A percentile compares a stretch with the other conserved stretches of the same genome.
phyloP scores from a whole-genome alignment of 371 early-diverging fungal genomes.

The Mucor racemosus region DNA sequence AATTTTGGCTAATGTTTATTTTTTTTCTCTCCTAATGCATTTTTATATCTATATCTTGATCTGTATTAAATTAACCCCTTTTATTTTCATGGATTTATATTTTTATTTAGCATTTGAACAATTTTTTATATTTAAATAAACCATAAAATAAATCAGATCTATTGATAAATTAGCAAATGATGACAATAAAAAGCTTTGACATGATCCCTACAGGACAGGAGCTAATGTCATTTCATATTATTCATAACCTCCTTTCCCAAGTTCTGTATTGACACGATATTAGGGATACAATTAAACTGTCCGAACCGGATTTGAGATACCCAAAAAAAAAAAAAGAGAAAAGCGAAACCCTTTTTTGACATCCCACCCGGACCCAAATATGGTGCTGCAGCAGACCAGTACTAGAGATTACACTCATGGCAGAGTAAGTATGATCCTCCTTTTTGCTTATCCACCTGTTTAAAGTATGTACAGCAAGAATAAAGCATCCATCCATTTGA shows the following conservation, averaged over 20 bases:
- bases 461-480: slow-evolving; percentile 1
- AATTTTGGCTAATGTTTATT: not conserved
- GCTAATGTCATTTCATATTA: too few relatives aligned
- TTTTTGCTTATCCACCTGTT: slow-evolving; percentile 20
- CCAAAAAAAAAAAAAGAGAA: too few relatives aligned
- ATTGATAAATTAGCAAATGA: not conserved
- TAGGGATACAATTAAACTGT: not conserved
- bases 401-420: not conserved
- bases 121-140: not conserved
- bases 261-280: too few relatives aligned
- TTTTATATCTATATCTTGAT: slow-evolving; percentile 3
- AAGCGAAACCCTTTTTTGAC: not conserved
- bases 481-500: slow-evolving; percentile 9
- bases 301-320: slow-evolving; percentile 3
- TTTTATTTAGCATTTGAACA: not conserved
- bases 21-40: not conserved
- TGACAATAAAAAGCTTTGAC: not conserved
- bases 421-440: not conserved
- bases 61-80: slow-evolving; percentile 1
- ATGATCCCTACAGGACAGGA: too few relatives aligned
- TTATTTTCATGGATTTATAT: not conserved
- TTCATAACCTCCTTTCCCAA: not conserved
- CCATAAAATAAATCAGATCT: not conserved
- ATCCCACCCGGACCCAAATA: not conserved
- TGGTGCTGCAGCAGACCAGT: not conserved